Conservation (phyloP, 768 basidiomycete genomes). For the Hortiboletus campestris region DNA sequence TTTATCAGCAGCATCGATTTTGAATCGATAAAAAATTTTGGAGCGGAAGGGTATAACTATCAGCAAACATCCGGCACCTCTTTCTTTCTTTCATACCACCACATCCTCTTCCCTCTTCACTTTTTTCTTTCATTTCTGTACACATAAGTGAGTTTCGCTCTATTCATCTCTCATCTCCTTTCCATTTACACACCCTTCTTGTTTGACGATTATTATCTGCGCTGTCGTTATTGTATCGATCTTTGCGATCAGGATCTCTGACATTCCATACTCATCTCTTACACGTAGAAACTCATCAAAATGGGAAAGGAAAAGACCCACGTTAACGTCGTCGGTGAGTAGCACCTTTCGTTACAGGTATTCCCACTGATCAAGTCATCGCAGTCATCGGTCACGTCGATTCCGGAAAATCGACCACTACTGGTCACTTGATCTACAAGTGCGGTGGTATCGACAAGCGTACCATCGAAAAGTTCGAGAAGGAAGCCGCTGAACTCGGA, state of each 20-base stretch:
- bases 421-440: constrained; percentile 99
- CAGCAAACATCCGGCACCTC: constrained; percentile 43
- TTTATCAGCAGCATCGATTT: constrained; percentile 52
- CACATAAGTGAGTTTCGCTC: constrained; percentile 41
- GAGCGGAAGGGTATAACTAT: constrained; percentile 56
- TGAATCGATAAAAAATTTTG: constrained; percentile 65
- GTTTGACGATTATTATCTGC: constrained; percentile 16
- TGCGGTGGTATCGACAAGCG: constrained; percentile 99
- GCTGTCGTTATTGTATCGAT: constrained; percentile 20
- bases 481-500: constrained; percentile 99
- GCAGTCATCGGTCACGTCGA: constrained; percentile 98
- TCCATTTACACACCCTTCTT: constrained; percentile 24
- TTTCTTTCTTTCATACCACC: constrained; percentile 37
- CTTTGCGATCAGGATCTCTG: constrained; percentile 17
- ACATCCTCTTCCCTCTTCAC: constrained; percentile 31
- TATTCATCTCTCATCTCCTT: neutral
- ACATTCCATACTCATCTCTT: constrained; percentile 12
- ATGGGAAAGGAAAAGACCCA: constrained; percentile 97
- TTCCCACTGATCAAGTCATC: constrained; percentile 30
- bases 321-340: constrained; percentile 96
- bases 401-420: constrained; percentile 99
- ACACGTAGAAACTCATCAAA: constrained; percentile 53
- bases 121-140: constrained; percentile 39
- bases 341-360: constrained; percentile 16
- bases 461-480: constrained; percentile 99